A percentile compares a stretch with the other conserved stretches of the same genome.
Evolutionary conservation across 2,329 filamentous ascomycete species (phyloP).

Genomic region (Cladosporium sp.): DNA sequence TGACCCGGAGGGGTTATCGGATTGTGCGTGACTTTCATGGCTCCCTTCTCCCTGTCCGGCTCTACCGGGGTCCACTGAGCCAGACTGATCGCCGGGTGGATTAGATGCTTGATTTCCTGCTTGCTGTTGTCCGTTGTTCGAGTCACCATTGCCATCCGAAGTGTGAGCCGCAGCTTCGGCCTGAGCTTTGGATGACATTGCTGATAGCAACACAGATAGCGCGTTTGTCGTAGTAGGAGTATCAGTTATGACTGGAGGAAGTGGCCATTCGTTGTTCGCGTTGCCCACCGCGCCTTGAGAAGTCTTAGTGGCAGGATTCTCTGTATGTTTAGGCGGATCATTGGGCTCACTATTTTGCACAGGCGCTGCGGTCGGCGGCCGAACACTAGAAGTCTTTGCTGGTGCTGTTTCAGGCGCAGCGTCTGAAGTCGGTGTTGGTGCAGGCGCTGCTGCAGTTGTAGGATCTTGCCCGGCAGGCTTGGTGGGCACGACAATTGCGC

Average conservation of each 20-base stretch:
- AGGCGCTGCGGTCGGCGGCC: not conserved
- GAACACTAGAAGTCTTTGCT: not conserved
- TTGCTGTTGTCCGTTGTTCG: not conserved
- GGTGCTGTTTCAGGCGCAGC: not conserved
- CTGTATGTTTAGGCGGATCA: not conserved
- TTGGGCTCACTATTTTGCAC: not conserved
- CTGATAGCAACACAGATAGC: slow-evolving; percentile 4
- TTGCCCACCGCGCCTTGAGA: not conserved
- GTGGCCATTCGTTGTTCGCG: slow-evolving; percentile 11
- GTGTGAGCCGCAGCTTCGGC: slow-evolving; percentile 1
- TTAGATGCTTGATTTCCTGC: not conserved
- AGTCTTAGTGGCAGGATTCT: not conserved
- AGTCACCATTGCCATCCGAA: not conserved
- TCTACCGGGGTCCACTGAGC: not conserved
- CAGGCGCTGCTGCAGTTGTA: not conserved
- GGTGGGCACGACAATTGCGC: not conserved
- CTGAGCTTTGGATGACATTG: not conserved
- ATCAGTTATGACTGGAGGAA: not conserved
- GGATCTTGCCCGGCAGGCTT: not conserved
- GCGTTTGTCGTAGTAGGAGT: slow-evolving; percentile 4
- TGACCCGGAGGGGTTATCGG: not conserved
- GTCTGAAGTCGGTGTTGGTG: not conserved
- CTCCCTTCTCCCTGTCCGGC: not conserved
- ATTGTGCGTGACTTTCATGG: not conserved
- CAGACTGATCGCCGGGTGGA: not conserved